Evolutionary conservation across 2,329 filamentous ascomycete species (phyloP).

Genomic region (Diaporthe nobilis): DNA sequence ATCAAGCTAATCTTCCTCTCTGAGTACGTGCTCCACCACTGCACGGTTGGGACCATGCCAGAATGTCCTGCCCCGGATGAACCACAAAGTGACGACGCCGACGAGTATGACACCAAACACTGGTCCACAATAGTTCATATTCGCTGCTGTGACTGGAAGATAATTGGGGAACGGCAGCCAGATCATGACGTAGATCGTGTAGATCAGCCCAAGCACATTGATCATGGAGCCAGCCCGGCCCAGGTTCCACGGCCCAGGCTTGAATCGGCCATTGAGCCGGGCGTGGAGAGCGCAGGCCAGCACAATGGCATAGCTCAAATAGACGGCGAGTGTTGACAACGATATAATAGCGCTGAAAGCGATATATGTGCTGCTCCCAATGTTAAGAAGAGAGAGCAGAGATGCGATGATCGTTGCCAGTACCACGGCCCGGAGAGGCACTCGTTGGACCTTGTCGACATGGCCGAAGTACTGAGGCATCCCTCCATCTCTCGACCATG

Average conservation of each 20-base stretch:
- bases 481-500: conserved; percentile 63
- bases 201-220: conserved; percentile 42
- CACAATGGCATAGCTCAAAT: conserved; percentile 43
- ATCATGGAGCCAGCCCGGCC: conserved; percentile 35
- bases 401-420: conserved; percentile 51
- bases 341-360: conserved; percentile 57
- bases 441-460: conserved; percentile 50
- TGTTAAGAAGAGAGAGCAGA: conserved; percentile 54
- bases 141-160: conserved; percentile 42
- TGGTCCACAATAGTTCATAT: conserved; percentile 43
- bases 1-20: not conserved
- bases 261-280: conserved; percentile 19
- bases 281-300: conserved; percentile 40
- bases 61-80: conserved; percentile 37
- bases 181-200: conserved; percentile 40
- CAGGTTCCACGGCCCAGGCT: conserved; percentile 41
- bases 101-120: conserved; percentile 34
- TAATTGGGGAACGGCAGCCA: conserved; percentile 42
- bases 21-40: conserved; percentile 30
- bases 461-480: conserved; percentile 38
- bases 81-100: conserved; percentile 34
- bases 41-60: conserved; percentile 42
- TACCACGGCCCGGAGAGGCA: conserved; percentile 55
- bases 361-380: conserved; percentile 52
- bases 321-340: conserved; percentile 49